These are phyloP conservation scores for Mycena galopus DNA, from an alignment of 768 basidiomycete species.

Conservation along the genomic window DNA sequence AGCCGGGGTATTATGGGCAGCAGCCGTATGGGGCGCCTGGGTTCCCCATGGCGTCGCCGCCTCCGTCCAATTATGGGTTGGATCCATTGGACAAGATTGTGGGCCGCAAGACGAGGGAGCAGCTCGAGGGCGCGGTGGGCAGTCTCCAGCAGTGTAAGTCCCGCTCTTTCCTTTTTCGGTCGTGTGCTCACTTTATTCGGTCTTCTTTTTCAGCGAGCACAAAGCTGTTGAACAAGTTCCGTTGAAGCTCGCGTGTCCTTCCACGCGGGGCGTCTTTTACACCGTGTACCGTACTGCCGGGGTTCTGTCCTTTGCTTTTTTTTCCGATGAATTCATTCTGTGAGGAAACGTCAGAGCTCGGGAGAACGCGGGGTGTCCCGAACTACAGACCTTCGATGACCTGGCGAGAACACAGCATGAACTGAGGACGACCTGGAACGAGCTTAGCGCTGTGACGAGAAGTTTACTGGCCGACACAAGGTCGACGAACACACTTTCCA, in stretches of 20 bases:
- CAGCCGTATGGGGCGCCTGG: slow-evolving; percentile 41
- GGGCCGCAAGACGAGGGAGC: slow-evolving; percentile 62
- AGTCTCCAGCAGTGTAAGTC: slow-evolving; percentile 66
- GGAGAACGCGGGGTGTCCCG: slow-evolving; percentile 28
- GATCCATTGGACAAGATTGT: slow-evolving; percentile 69
- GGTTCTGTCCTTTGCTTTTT: not conserved
- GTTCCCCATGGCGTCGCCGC: slow-evolving; percentile 43
- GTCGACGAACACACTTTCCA: slow-evolving; percentile 29
- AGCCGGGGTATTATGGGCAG: slow-evolving; percentile 28
- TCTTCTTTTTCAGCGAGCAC: slow-evolving; percentile 50
- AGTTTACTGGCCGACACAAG: slow-evolving; percentile 28
- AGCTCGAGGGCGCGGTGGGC: slow-evolving; percentile 62
- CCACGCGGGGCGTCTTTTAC: not conserved
- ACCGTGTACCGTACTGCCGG: not conserved
- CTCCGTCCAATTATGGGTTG: slow-evolving; percentile 52
- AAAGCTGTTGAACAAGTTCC: slow-evolving; percentile 63
- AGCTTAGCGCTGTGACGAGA: slow-evolving; percentile 23
- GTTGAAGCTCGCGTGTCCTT: slow-evolving; percentile 42
- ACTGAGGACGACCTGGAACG: slow-evolving; percentile 4
- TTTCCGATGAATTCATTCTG: slow-evolving; percentile 17
- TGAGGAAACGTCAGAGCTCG: slow-evolving; percentile 9
- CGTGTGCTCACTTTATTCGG: slow-evolving; percentile 16
- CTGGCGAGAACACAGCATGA: not conserved
- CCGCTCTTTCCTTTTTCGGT: slow-evolving; percentile 2
- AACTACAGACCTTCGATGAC: slow-evolving; percentile 30